Evolutionary conservation across 2,329 filamentous ascomycete species (phyloP).

Genomic region (Xylariaceae sp.): DNA sequence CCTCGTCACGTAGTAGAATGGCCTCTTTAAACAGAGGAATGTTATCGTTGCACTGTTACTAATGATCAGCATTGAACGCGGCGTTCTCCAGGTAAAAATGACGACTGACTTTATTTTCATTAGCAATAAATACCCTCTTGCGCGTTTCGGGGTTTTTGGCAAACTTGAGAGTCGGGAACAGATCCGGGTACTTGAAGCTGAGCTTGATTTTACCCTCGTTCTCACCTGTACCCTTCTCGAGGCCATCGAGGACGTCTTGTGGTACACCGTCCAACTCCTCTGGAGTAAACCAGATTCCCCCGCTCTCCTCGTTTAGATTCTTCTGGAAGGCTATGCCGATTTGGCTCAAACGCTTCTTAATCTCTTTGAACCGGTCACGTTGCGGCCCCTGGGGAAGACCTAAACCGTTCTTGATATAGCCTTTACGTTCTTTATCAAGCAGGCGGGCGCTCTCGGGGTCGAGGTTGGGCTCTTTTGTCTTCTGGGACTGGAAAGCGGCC

Average conservation of each 20-base stretch:
- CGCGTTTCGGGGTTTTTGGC: slow-evolving; percentile 68
- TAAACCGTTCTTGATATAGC: slow-evolving; percentile 73
- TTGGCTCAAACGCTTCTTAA: slow-evolving; percentile 75
- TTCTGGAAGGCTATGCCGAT: slow-evolving; percentile 75
- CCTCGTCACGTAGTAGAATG: slow-evolving; percentile 72
- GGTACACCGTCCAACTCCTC: slow-evolving; percentile 75
- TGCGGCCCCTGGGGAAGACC: slow-evolving; percentile 66
- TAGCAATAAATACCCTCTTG: slow-evolving; percentile 66
- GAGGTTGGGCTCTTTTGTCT: slow-evolving; percentile 50
- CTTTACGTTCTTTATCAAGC: slow-evolving; percentile 74
- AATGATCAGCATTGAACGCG: background rate
- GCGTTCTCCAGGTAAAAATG: too few relatives aligned
- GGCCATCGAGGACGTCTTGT: slow-evolving; percentile 60
- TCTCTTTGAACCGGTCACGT: slow-evolving; percentile 79
- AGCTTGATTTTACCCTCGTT: slow-evolving; percentile 73
- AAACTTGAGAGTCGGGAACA: slow-evolving; percentile 77
- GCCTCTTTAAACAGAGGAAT: slow-evolving; percentile 72
- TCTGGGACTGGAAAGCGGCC: slow-evolving; percentile 55
- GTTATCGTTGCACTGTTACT: slow-evolving; percentile 62
- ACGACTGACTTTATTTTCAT: slow-evolving; percentile 68
- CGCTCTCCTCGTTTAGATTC: slow-evolving; percentile 79
- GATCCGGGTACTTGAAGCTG: slow-evolving; percentile 80
- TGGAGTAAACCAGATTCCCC: slow-evolving; percentile 74
- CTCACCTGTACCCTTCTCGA: slow-evolving; percentile 70
- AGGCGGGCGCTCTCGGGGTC: slow-evolving; percentile 70